Percentiles rank a stretch among this genome's conserved stretches.
phyloP scores from a whole-genome alignment of 2,329 filamentous ascomycete species.

The Aureobasidium sp. region DNA sequence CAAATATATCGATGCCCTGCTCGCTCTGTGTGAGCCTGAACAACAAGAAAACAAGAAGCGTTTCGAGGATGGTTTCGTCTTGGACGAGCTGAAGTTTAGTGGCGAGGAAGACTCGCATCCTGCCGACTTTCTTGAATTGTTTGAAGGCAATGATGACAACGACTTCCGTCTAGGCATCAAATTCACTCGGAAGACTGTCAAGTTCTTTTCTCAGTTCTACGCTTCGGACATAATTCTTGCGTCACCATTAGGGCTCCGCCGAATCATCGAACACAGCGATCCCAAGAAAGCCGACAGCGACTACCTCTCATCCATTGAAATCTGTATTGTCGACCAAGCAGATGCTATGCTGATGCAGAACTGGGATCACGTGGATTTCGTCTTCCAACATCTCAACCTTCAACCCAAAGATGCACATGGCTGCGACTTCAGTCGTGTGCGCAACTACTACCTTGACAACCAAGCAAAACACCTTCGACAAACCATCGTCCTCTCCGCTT shows the following conservation, averaged over 20 bases:
- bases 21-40: slow-evolving; percentile 68
- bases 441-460: slow-evolving; percentile 87
- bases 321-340: slow-evolving; percentile 84
- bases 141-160: slow-evolving; percentile 92
- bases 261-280: slow-evolving; percentile 77
- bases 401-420: slow-evolving; percentile 85
- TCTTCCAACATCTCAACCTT: slow-evolving; percentile 85
- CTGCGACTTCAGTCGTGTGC: slow-evolving; percentile 86
- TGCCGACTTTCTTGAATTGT: slow-evolving; percentile 80
- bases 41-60: slow-evolving; percentile 93
- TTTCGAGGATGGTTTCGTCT: slow-evolving; percentile 76
- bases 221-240: slow-evolving; percentile 92
- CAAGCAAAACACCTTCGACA: slow-evolving; percentile 76
- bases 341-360: slow-evolving; percentile 96
- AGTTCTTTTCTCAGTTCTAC: slow-evolving; percentile 93
- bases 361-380: slow-evolving; percentile 91
- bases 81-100: slow-evolving; percentile 61
- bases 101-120: slow-evolving; percentile 58
- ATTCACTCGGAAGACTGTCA: slow-evolving; percentile 91
- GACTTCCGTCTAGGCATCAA: slow-evolving; percentile 96
- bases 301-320: slow-evolving; percentile 87
- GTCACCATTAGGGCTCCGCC: slow-evolving; percentile 80
- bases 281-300: slow-evolving; percentile 70
- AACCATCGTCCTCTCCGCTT: slow-evolving; percentile 73
- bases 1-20: slow-evolving; percentile 69